phyloP scores from a whole-genome alignment of 2,329 filamentous ascomycete species.

The Penicillium sp. region DNA sequence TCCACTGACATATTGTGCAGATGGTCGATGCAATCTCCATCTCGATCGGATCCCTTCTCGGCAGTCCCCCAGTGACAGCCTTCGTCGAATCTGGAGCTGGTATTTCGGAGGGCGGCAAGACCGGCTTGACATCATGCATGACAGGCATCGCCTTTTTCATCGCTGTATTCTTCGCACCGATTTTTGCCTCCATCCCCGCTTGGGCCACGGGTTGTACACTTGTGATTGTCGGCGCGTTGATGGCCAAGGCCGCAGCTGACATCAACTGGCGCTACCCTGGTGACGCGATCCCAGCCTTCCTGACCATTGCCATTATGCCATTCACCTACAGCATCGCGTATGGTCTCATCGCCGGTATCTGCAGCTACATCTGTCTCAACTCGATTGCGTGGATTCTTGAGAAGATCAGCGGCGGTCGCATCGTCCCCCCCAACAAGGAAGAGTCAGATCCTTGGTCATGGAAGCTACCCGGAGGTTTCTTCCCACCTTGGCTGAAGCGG shows the following conservation, averaged over 20 bases:
- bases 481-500: constrained; percentile 71
- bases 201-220: constrained; percentile 90
- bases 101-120: constrained; percentile 82
- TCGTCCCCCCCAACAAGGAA: constrained; percentile 72
- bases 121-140: constrained; percentile 76
- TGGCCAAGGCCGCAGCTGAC: constrained; percentile 72
- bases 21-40: constrained; percentile 76
- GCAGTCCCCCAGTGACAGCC: constrained; percentile 76
- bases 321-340: constrained; percentile 89
- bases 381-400: constrained; percentile 67
- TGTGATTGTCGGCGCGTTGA: constrained; percentile 82
- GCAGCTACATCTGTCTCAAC: constrained; percentile 75
- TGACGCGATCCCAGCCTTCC: constrained; percentile 78
- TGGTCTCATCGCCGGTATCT: constrained; percentile 76
- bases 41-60: constrained; percentile 75
- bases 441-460: constrained; percentile 79
- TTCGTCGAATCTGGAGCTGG: constrained; percentile 89
- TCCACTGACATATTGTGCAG: constrained; percentile 26
- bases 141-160: constrained; percentile 83
- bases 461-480: constrained; percentile 68
- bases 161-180: constrained; percentile 83
- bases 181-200: constrained; percentile 83
- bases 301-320: constrained; percentile 82
- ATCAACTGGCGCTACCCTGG: constrained; percentile 89
- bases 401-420: constrained; percentile 63